Percentiles rank a stretch among this genome's conserved stretches.
phyloP scores from a whole-genome alignment of 2,329 filamentous ascomycete species.

The Hypoxylon sp. region DNA sequence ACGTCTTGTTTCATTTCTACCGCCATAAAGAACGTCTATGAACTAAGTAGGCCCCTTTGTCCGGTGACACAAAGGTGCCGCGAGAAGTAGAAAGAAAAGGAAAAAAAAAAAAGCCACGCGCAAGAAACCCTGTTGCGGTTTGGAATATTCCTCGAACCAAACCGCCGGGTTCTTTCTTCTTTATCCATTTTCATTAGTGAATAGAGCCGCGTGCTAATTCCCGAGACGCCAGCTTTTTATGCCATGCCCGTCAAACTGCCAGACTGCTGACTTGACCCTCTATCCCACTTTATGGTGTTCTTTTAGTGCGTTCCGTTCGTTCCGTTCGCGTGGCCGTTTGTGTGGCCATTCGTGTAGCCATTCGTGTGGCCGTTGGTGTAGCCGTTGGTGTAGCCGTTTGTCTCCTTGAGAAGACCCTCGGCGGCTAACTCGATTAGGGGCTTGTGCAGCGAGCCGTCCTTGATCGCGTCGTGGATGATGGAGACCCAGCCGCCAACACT shows the following conservation, averaged over 20 bases:
- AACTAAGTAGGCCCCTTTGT: not conserved
- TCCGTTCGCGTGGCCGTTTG: constrained; percentile 11
- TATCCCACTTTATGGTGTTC: constrained; percentile 1
- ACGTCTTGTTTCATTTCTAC: not conserved
- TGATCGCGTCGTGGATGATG: constrained; percentile 34
- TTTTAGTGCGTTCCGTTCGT: not conserved
- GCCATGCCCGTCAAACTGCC: not conserved
- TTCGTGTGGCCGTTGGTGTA: constrained; percentile 10
- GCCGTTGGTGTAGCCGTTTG: constrained; percentile 13
- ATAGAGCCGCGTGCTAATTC: not conserved
- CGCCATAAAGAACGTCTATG: not conserved
- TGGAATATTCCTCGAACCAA: not conserved
- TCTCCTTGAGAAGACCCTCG: constrained; percentile 19
- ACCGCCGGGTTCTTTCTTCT: not conserved
- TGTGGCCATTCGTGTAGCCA: constrained; percentile 4
- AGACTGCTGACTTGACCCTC: not conserved
- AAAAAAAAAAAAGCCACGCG: not conserved
- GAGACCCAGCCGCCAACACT: constrained; percentile 36
- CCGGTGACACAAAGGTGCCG: not conserved
- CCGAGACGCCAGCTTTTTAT: not conserved
- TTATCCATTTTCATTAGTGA: not conserved
- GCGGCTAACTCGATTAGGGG: constrained; percentile 24
- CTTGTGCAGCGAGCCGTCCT: constrained; percentile 25
- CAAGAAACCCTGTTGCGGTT: not conserved
- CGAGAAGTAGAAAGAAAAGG: too few relatives aligned